Evolutionary conservation across 768 basidiomycete genomes (phyloP), one percentile per base, ranked within the genome.

Genomic region (Macrolepiota albuminosa): DNA sequence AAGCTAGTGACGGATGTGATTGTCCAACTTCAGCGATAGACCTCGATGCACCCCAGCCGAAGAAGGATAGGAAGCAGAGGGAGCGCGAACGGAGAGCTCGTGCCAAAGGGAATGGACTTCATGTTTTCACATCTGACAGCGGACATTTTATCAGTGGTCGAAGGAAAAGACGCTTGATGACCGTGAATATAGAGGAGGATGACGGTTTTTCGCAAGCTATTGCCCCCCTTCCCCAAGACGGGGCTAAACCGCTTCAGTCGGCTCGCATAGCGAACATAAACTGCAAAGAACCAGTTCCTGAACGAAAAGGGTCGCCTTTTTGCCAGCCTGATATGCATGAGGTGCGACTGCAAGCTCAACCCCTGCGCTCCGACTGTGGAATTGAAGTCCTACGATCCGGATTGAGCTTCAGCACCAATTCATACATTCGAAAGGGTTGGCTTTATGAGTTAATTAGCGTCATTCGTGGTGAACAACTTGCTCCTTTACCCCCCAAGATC

Each of bases 381-480:
- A 77, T 91, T 13, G 69, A 69, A 4, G 71, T 73, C 34, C 70
- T 90, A 6, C 76, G 75, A 26, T 75, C 81, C 3, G 86, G 85
- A 3, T 71, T 81, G 39, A 76, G 76, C 39, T 87, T 93, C 63
- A 68, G 66, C 1, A 42, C 71, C 2, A 72, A 76, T 9, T 83
- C 86, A 6, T 88, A 84, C 62, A 77, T 87, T 47, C 81, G 79
- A 8, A 84, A 76, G 59, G 88, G 89, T 0, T 76, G 79, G 66
- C 80, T 94, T 18, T 69, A 78, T 58, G 82, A 87, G 26, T 76
- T 92, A 16, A 60, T 85, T 51, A 66, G 75, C n/a, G 54, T 78
- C 54, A 61, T 78, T 21, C 68, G 54, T 36, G 39, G 36, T 36
- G 49, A 59, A 24, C 71, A 24, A 36, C 57, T 18, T 67, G 71